These are phyloP conservation scores for Marasmius sp. DNA, from an alignment of 1,284 basidiomycete genomes.

Conservation along the genomic window DNA sequence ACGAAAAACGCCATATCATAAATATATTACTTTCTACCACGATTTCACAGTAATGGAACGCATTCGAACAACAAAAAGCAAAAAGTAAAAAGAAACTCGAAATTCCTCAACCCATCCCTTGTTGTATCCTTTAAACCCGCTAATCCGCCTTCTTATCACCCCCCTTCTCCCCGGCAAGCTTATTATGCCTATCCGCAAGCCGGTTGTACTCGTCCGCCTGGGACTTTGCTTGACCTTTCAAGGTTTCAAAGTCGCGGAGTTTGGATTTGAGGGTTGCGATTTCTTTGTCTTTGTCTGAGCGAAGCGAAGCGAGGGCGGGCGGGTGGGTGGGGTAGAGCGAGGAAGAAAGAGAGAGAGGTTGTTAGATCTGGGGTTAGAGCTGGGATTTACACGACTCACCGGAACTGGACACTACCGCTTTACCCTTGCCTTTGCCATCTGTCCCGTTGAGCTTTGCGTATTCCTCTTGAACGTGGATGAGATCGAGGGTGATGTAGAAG, in stretches of 20 bases:
- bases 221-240: constrained; percentile 81
- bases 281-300: constrained; percentile 52
- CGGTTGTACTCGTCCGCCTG: constrained; percentile 81
- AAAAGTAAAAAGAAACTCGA: too few species aligned
- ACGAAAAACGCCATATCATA: too few species aligned
- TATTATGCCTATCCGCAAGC: constrained; percentile 76
- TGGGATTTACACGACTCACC: too few species aligned
- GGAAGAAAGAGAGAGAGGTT: neutral
- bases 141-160: constrained; percentile 42
- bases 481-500: constrained; percentile 89
- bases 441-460: constrained; percentile 78
- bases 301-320: too few species aligned
- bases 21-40: too few species aligned
- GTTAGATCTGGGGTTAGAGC: too few species aligned
- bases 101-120: too few species aligned
- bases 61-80: too few species aligned
- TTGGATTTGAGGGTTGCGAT: constrained; percentile 70
- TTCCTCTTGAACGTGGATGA: constrained; percentile 88
- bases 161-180: constrained; percentile 56
- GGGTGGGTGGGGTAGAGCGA: too few species aligned
- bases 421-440: neutral
- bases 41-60: too few species aligned
- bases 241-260: constrained; percentile 70
- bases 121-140: too few species aligned
- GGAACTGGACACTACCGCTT: too few species aligned